A percentile compares a stretch with the other conserved stretches of the same genome.
Conservation (phyloP, 768 basidiomycete species). For the Leucocoprinus sp. region DNA sequence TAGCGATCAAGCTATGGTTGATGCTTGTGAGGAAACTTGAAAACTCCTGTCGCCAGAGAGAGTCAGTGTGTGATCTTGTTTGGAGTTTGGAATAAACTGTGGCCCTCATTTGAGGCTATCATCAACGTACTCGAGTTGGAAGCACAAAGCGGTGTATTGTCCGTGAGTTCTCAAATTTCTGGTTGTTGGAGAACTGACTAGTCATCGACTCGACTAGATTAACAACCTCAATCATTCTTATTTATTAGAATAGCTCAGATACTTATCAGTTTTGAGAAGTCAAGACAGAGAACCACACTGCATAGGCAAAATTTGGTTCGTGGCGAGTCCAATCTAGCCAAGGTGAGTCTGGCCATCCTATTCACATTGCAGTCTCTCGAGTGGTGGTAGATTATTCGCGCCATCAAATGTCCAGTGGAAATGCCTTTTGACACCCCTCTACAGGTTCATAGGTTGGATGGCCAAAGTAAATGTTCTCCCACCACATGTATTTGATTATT, state of each 20-base stretch:
- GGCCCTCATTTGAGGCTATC: conserved; percentile 60
- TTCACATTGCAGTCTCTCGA: background rate
- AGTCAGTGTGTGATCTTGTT: conserved; percentile 29
- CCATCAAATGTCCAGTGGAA: conserved; percentile 43
- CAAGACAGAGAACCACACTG: conserved; percentile 40
- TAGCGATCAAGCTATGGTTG: conserved; percentile 66
- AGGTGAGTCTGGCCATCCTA: conserved; percentile 29
- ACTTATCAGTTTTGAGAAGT: conserved; percentile 44
- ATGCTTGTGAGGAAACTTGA: conserved; percentile 37
- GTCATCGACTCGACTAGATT: too few relatives aligned
- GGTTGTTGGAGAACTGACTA: too few relatives aligned
- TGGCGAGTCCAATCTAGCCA: conserved; percentile 40
- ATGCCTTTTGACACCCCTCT: conserved; percentile 36
- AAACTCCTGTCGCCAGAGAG: conserved; percentile 16
- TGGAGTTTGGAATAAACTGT: conserved; percentile 81
- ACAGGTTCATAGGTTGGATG: conserved; percentile 47
- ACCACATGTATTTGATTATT: too few relatives aligned
- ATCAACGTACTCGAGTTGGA: conserved; percentile 42
- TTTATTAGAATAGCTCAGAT: conserved; percentile 52
- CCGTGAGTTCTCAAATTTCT: conserved; percentile 31
- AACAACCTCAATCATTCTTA: conserved; percentile 50
- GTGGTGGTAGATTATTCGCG: conserved; percentile 41
- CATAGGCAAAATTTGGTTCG: conserved; percentile 36
- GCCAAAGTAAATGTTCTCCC: conserved; percentile 54
- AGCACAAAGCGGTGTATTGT: conserved; percentile 30